These are phyloP conservation scores for Lentithecium fluviatile DNA, from an alignment of 495 filamentous ascomycete species.

Conservation along the genomic window DNA sequence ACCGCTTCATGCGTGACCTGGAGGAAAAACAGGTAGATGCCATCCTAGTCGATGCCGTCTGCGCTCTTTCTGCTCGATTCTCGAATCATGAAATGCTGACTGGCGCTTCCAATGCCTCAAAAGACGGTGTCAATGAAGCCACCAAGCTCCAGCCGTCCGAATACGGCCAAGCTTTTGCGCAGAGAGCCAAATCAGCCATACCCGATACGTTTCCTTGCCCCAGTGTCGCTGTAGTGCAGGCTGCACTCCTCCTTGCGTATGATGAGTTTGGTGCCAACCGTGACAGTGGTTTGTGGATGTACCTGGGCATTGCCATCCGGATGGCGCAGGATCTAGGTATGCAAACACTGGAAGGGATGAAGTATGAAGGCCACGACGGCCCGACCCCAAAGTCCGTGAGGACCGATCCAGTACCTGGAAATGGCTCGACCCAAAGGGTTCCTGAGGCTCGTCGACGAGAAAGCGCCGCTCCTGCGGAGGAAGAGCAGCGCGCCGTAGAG, in stretches of 20 bases:
- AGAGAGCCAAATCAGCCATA: constrained; percentile 50
- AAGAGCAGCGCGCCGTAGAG: constrained; percentile 55
- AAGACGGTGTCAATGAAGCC: constrained; percentile 45
- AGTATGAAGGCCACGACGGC: constrained; percentile 60
- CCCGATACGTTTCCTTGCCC: constrained; percentile 77
- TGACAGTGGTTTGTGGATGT: constrained; percentile 89
- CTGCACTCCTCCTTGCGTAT: constrained; percentile 77
- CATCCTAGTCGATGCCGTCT: constrained; percentile 84
- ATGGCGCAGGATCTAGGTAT: constrained; percentile 84
- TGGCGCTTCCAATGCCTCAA: constrained; percentile 44
- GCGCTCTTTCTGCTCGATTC: constrained; percentile 77
- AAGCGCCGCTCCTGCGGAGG: constrained; percentile 52
- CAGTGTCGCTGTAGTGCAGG: constrained; percentile 74
- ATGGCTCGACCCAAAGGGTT: constrained; percentile 39
- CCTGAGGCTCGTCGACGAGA: constrained; percentile 33
- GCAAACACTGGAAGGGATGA: constrained; percentile 72
- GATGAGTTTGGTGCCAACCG: constrained; percentile 82
- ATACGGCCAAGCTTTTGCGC: constrained; percentile 72
- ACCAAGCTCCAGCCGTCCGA: constrained; percentile 44
- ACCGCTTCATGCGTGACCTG: constrained; percentile 66
- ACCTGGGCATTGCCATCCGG: constrained; percentile 76
- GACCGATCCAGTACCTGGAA: constrained; percentile 48
- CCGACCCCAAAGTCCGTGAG: constrained; percentile 55
- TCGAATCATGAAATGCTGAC: constrained; percentile 65
- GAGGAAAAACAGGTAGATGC: constrained; percentile 77